Percentiles rank a stretch among this genome's conserved stretches.
These are phyloP conservation scores for Hypericum perforatum DNA, from an alignment of 345 rosid genomes.

Conservation along the genomic window DNA sequence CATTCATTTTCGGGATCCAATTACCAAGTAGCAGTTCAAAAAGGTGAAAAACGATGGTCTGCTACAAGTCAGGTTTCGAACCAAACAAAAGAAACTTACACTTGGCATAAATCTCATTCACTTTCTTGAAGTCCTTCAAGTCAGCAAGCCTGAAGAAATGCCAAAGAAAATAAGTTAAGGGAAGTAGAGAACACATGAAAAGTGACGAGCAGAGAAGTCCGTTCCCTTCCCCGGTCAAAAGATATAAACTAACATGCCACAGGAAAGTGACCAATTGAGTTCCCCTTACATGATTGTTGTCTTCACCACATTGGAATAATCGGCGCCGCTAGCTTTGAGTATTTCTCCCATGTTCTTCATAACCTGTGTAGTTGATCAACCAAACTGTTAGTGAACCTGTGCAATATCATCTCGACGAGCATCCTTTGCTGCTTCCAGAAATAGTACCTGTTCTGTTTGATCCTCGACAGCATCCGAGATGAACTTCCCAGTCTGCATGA, in stretches of 20 bases:
- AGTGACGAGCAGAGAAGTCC: neutral
- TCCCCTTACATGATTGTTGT: conserved; percentile 44
- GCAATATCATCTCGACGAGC: neutral
- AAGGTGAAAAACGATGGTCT: neutral
- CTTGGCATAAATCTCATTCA: conserved; percentile 84
- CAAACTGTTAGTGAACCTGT: neutral
- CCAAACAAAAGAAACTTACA: conserved; percentile 40
- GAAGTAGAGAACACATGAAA: neutral
- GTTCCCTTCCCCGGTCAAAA: conserved; percentile 1
- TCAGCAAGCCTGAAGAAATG: conserved; percentile 64
- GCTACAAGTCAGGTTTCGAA: neutral
- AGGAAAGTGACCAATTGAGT: conserved; percentile 1
- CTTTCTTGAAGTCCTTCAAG: conserved; percentile 87
- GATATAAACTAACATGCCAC: neutral
- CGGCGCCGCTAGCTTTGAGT: conserved; percentile 47
- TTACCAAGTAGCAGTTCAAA: neutral
- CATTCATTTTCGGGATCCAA: neutral
- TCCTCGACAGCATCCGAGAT: conserved; percentile 59
- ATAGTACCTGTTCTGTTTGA: conserved; percentile 73
- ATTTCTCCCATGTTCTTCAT: conserved; percentile 60
- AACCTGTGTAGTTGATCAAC: conserved; percentile 17
- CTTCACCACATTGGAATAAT: conserved; percentile 48
- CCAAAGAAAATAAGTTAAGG: neutral
- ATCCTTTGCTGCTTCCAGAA: neutral
- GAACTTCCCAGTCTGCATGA: conserved; percentile 63